These are phyloP conservation scores for Paracoccidioides brasiliensis DNA, from an alignment of 2,329 filamentous ascomycete genomes.

Conservation along the genomic window DNA sequence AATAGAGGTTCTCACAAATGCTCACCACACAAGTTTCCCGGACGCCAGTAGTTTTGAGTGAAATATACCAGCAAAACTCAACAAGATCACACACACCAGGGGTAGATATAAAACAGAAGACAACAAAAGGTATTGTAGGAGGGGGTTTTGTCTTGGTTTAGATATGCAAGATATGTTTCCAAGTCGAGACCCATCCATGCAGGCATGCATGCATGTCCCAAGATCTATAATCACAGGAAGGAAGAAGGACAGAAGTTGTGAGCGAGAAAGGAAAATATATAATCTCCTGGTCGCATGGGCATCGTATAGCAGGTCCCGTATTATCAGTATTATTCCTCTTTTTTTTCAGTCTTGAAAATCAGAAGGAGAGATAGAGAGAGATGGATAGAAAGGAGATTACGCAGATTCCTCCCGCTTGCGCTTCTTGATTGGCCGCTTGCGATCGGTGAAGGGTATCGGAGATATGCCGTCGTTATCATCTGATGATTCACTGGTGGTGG, in stretches of 20 bases:
- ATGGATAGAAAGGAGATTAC: conserved; percentile 2
- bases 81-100: not conserved
- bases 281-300: conserved; percentile 29
- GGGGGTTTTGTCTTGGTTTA: too few species aligned
- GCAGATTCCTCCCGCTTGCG: conserved; percentile 50
- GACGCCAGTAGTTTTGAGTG: not conserved
- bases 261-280: conserved; percentile 10
- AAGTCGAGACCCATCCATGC: not conserved
- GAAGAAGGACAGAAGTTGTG: not conserved
- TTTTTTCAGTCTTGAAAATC: not conserved
- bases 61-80: not conserved
- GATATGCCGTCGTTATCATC: conserved; percentile 21
- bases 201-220: not conserved
- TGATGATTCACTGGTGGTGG: conserved; percentile 32
- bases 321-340: not conserved
- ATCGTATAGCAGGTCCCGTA: conserved; percentile 16
- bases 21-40: not conserved
- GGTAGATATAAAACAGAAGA: not conserved
- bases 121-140: not conserved
- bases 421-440: conserved; percentile 56
- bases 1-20: not conserved
- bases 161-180: too few species aligned
- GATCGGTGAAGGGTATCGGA: conserved; percentile 23
- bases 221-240: not conserved
- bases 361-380: conserved; percentile 5